Percentiles rank a stretch among this genome's conserved stretches.
phyloP scores from a whole-genome alignment of 345 rosid species.

The Dimocarpus longan region DNA sequence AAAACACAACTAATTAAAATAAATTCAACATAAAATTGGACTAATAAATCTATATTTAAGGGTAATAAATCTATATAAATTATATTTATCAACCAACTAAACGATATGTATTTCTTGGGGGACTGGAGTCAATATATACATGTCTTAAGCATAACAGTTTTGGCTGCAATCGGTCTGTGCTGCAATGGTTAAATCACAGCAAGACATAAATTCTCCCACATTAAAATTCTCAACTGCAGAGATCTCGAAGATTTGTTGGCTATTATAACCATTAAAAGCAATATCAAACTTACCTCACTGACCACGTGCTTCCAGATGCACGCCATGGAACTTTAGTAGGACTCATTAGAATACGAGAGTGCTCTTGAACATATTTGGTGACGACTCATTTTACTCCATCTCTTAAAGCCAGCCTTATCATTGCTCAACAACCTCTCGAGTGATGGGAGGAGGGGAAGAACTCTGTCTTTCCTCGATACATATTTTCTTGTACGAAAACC shows the following conservation, averaged over 20 bases:
- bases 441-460: slow-evolving; percentile 22
- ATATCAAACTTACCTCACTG: slow-evolving; percentile 17
- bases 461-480: slow-evolving; percentile 19
- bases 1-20: too few relatives aligned
- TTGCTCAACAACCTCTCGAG: slow-evolving; percentile 21
- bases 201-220: not conserved
- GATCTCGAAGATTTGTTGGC: not conserved
- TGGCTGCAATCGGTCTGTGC: not conserved
- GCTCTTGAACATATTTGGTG: slow-evolving; percentile 26
- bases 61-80: too few relatives aligned
- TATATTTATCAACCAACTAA: too few relatives aligned
- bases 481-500: slow-evolving; percentile 18
- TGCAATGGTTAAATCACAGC: not conserved
- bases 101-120: not conserved
- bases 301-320: slow-evolving; percentile 18
- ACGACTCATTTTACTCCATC: slow-evolving; percentile 19
- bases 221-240: not conserved
- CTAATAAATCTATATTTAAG: too few relatives aligned
- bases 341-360: slow-evolving; percentile 19
- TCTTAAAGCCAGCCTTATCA: slow-evolving; percentile 22
- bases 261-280: not conserved
- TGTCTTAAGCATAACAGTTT: not conserved
- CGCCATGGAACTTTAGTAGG: slow-evolving; percentile 22
- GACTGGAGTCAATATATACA: not conserved
- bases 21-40: too few relatives aligned